Conservation (phyloP, 2,329 filamentous ascomycete species). For the Nigrograna mackinnonii region DNA sequence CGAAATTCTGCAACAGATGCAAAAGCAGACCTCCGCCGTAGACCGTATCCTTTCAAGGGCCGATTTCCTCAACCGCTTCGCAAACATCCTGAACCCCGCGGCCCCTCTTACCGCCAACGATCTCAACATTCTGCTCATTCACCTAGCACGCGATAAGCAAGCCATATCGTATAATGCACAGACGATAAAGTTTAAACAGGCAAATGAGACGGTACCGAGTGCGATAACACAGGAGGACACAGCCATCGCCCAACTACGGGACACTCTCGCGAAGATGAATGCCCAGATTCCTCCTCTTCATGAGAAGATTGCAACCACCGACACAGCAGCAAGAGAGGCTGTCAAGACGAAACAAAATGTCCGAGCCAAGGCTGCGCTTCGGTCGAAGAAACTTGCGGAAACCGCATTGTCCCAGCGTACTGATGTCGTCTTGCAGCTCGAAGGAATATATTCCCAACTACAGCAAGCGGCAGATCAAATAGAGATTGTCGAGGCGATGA, state of each 20-base stretch:
- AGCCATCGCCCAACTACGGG: constrained; percentile 78
- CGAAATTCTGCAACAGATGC: constrained; percentile 41
- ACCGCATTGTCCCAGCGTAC: constrained; percentile 71
- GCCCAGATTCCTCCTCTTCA: constrained; percentile 69
- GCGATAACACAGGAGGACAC: constrained; percentile 76
- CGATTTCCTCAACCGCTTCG: constrained; percentile 38
- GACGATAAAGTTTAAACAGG: constrained; percentile 69
- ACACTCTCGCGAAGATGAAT: constrained; percentile 70
- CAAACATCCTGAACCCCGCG: constrained; percentile 25
- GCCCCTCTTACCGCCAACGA: constrained; percentile 57
- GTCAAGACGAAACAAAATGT: constrained; percentile 73
- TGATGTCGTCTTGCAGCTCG: constrained; percentile 76
- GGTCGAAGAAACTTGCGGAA: constrained; percentile 82
- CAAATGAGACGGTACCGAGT: constrained; percentile 43
- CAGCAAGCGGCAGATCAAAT: constrained; percentile 85
- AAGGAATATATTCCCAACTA: constrained; percentile 80
- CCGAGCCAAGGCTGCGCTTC: constrained; percentile 76
- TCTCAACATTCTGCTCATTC: constrained; percentile 70
- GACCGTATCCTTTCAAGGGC: constrained; percentile 38
- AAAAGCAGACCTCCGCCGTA: constrained; percentile 34
- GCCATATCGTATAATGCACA: constrained; percentile 81
- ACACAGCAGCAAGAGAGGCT: constrained; percentile 67
- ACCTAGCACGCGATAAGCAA: constrained; percentile 62
- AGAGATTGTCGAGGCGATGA: constrained; percentile 81
- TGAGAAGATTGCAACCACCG: constrained; percentile 53